Base-by-base conservation (phyloP, 768 basidiomycete species). In the Bullera alba region DNA sequence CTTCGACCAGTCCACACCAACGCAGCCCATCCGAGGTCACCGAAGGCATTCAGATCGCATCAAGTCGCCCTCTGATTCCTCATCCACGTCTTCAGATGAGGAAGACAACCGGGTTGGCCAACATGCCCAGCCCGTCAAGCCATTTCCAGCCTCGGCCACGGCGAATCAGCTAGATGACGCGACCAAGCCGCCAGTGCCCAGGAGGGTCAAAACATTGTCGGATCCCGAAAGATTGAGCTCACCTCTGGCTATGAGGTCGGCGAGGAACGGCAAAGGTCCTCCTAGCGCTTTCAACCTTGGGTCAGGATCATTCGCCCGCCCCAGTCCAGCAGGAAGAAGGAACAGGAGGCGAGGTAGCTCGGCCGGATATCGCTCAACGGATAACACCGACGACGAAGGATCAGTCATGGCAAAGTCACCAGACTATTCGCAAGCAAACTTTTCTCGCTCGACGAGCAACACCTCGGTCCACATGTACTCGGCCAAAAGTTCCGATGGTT, bases 321-420 rank as follows among this genome's bases (percentile, higher is more conserved):
- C 65, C 2, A 61, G 59, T 53, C 65, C 65, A 17, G 62, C 62
- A 2, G 52, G 55, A 47, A 35, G n/a, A n/a, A n/a, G 65, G 14
- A 42, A 62, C 34, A 50, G 60, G 32, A 43, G 55, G 21, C 60
- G 60, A 17, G 60, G 58, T 16, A 47, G 55, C 10, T 50, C 50
- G 2, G 56, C 46, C 2, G 34, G 30, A 23, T 48, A 55, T 25
- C 46, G 41, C 2, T 46, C 52, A 29, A 36, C 36, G 5, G 50
- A 50, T n/a, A 54, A 58, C 1, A 56, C 54, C 5, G 34, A 39
- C 6, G 55, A 57, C 14, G 28, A 32, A 12, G 8, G 10, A 8
- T 12, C 12, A 41, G 10, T 21, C 10, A n/a, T 41, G 28, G n/a
- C 5, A 21, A 30, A 21, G 29, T 17, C n/a, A n/a, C n/a, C n/a